Evolutionary conservation across 2,329 filamentous ascomycete species (phyloP).

Genomic region (Exophiala sp.): DNA sequence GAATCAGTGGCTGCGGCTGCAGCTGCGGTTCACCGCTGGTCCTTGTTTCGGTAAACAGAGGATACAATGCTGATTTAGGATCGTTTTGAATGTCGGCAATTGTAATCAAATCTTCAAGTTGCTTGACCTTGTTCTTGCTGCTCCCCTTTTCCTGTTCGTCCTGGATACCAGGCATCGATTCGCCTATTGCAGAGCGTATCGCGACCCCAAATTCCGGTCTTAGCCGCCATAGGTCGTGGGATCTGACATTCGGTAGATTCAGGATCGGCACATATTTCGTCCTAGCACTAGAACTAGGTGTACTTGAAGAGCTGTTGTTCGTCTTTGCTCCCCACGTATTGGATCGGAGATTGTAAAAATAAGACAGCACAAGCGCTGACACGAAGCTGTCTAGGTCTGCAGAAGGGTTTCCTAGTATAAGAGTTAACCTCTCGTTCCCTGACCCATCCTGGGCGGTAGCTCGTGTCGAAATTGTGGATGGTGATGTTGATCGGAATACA

Average conservation of each 20-base stretch:
- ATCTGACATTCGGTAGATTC: conserved; percentile 47
- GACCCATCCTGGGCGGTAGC: neutral
- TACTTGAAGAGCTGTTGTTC: conserved; percentile 9
- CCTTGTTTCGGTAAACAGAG: conserved; percentile 5
- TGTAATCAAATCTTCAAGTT: conserved; percentile 37
- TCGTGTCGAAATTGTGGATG: neutral
- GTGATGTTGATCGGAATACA: neutral
- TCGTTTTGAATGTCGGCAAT: conserved; percentile 35
- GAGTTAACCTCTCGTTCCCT: conserved; percentile 12
- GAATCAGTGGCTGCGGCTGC: conserved; percentile 25
- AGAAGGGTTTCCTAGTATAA: conserved; percentile 43
- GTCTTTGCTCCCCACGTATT: conserved; percentile 17
- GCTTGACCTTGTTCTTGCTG: conserved; percentile 24
- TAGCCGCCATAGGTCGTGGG: conserved; percentile 46
- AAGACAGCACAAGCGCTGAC: conserved; percentile 56
- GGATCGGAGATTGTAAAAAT: conserved; percentile 42
- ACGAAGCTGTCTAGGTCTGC: conserved; percentile 59
- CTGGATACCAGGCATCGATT: conserved; percentile 27
- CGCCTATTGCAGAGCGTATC: conserved; percentile 42
- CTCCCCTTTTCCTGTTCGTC: conserved; percentile 36
- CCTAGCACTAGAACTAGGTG: neutral
- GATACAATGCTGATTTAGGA: neutral
- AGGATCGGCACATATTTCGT: conserved; percentile 52
- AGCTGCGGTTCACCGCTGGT: neutral
- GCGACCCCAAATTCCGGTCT: conserved; percentile 56